Conservation (phyloP, 192 early-diverging fungal genomes). For the Entrophospora sp. region DNA sequence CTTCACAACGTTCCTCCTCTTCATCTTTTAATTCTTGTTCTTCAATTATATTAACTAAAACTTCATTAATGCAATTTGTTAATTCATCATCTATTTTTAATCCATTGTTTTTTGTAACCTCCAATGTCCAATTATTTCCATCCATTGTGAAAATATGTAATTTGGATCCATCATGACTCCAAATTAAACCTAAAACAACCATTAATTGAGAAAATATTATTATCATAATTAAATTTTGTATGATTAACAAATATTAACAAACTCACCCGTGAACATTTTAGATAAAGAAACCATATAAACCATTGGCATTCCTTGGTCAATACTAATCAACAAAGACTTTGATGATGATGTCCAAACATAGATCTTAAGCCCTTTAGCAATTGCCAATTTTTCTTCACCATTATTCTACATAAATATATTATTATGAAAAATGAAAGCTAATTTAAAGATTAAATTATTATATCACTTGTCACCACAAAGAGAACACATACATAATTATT, state of each 20-base stretch:
- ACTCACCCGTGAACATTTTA: neutral
- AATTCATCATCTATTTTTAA: neutral
- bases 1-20: neutral
- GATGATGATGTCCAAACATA: neutral
- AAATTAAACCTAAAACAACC: neutral
- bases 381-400: neutral
- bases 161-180: slow-evolving; percentile 4
- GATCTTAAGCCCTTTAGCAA: slow-evolving; percentile 1
- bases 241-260: neutral
- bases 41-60: neutral
- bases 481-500: neutral
- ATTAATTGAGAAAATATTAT: neutral
- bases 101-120: neutral
- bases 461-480: too few relatives aligned
- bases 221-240: neutral
- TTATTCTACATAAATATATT: too few relatives aligned
- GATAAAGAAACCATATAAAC: neutral
- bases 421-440: too few relatives aligned
- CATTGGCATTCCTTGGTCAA: neutral
- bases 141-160: neutral
- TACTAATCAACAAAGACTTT: neutral
- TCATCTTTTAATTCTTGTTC: slow-evolving; percentile 1
- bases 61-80: slow-evolving; percentile 6
- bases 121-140: neutral
- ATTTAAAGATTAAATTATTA: too few relatives aligned